Evolutionary conservation across 1,139 yeast species (phyloP).

Genomic region (Yamadazyma kanchanaburiensis): DNA sequence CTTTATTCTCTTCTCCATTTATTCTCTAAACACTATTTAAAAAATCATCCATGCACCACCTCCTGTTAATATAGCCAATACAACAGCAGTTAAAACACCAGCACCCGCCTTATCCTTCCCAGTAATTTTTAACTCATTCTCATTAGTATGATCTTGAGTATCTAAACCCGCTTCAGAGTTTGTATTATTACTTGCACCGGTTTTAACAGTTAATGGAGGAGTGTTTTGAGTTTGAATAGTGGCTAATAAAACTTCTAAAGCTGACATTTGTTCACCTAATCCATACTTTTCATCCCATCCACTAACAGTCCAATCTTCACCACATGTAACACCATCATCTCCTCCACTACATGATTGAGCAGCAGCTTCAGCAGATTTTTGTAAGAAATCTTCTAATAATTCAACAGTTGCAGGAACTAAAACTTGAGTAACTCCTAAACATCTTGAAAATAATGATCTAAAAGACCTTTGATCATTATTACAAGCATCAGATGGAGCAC

Average conservation of each 20-base stretch:
- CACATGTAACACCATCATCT: conserved; percentile 70
- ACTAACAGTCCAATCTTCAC: conserved; percentile 55
- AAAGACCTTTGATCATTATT: conserved; percentile 76
- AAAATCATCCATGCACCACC: conserved; percentile 47
- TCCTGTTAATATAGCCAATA: conserved; percentile 32
- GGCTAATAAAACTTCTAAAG: conserved; percentile 60
- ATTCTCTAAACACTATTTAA: conserved; percentile 11
- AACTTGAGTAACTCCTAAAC: conserved; percentile 56
- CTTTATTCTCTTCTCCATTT: too few species aligned
- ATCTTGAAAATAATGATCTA: conserved; percentile 69
- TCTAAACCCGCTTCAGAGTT: conserved; percentile 47
- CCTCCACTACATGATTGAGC: conserved; percentile 75
- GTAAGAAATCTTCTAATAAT: conserved; percentile 41
- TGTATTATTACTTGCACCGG: conserved; percentile 47
- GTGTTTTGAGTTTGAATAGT: conserved; percentile 24
- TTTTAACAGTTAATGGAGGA: conserved; percentile 33
- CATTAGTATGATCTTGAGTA: conserved; percentile 22
- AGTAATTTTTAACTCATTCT: conserved; percentile 26
- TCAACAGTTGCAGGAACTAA: conserved; percentile 52
- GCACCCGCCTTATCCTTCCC: conserved; percentile 48
- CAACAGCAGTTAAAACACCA: conserved; percentile 44
- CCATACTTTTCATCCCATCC: conserved; percentile 69
- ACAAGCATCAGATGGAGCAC: conserved; percentile 50
- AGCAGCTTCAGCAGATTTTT: conserved; percentile 59
- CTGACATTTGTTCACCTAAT: conserved; percentile 71